These are phyloP conservation scores for Chrysoporthe cubensis DNA, from an alignment of 2,329 filamentous ascomycete genomes.

Conservation along the genomic window DNA sequence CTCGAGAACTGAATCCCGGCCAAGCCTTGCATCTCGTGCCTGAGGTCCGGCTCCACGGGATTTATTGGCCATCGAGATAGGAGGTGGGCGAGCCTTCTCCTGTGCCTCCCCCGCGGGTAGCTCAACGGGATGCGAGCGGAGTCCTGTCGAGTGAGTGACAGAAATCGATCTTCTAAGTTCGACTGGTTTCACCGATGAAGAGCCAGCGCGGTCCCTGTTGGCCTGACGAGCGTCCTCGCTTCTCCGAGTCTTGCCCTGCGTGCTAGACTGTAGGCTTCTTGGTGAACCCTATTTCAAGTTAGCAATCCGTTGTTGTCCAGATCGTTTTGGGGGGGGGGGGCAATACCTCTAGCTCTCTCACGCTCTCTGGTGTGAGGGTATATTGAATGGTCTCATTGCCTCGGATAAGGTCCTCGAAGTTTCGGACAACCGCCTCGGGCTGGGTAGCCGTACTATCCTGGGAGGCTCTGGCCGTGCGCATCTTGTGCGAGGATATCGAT, in stretches of 20 bases:
- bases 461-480: conserved; percentile 59
- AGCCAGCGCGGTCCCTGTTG: conserved; percentile 50
- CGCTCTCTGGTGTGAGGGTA: conserved; percentile 78
- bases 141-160: conserved; percentile 40
- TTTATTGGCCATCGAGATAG: conserved; percentile 38
- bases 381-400: conserved; percentile 84
- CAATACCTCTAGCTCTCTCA: conserved; percentile 73
- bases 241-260: conserved; percentile 47
- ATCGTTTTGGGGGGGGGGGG: neutral
- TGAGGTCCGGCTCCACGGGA: conserved; percentile 39
- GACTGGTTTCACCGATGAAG: conserved; percentile 48
- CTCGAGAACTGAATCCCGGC: conserved; percentile 74
- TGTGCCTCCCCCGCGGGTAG: conserved; percentile 33
- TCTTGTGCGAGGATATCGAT: conserved; percentile 53
- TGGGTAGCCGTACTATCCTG: conserved; percentile 57
- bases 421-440: conserved; percentile 63
- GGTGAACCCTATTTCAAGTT: conserved; percentile 24
- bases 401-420: conserved; percentile 79
- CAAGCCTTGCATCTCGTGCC: conserved; percentile 74
- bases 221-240: conserved; percentile 50
- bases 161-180: conserved; percentile 42
- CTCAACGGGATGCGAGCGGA: conserved; percentile 42
- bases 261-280: conserved; percentile 36
- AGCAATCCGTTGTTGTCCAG: neutral
- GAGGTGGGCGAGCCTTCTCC: conserved; percentile 36